phyloP scores from a whole-genome alignment of 257 asterid species.

The Buddleja alternifolia region DNA sequence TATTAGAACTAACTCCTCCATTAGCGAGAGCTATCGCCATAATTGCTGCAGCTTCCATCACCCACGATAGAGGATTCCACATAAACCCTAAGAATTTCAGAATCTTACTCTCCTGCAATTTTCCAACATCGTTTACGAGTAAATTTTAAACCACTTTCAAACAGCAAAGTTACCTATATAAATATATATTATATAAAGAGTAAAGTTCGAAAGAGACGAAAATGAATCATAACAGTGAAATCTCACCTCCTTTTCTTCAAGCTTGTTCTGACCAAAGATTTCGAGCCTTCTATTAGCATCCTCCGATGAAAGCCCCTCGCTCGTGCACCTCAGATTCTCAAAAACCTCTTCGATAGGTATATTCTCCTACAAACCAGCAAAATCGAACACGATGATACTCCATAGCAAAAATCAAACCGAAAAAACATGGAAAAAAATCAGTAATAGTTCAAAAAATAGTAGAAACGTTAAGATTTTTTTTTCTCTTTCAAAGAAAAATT shows the following conservation, averaged over 20 bases:
- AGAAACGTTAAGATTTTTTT: not conserved
- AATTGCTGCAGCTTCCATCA: constrained; percentile 66
- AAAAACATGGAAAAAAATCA: not conserved
- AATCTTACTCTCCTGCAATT: constrained; percentile 52
- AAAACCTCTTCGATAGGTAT: constrained; percentile 69
- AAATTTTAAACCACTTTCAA: not conserved
- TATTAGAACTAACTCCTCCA: constrained; percentile 50
- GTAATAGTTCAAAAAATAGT: not conserved
- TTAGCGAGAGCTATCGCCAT: constrained; percentile 65
- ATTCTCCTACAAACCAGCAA: constrained; percentile 51
- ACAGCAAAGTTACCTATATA: too few relatives aligned
- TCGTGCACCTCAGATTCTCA: constrained; percentile 60
- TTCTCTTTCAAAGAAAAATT: not conserved
- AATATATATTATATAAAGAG: too few relatives aligned
- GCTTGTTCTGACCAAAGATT: constrained; percentile 74
- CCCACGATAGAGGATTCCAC: constrained; percentile 69
- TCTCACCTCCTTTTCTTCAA: constrained; percentile 70
- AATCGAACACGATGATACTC: not conserved
- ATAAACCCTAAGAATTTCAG: constrained; percentile 57
- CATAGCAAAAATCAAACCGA: not conserved
- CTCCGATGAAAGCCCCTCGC: constrained; percentile 54
- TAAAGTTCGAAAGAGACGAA: not conserved
- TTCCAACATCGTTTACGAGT: constrained; percentile 1
- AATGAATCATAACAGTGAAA: constrained; percentile 3
- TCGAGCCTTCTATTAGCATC: constrained; percentile 58